Conservation (phyloP, 345 rosid genomes). For the Rhodamnia rubescens region DNA sequence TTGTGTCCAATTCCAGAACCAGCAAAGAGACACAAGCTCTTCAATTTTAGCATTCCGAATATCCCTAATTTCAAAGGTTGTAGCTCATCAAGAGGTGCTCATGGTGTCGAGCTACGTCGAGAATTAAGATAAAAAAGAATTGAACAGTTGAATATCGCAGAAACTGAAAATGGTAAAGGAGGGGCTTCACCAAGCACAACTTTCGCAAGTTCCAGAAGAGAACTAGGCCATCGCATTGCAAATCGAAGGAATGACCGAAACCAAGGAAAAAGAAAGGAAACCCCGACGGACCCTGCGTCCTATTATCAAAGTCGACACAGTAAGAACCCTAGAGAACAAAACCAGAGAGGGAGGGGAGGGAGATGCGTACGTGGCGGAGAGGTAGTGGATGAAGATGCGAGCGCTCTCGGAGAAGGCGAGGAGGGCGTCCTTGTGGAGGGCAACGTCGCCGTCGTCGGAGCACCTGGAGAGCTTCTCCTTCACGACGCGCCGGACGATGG, state of each 20-base stretch:
- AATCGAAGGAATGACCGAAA: background rate
- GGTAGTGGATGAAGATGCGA: conserved; percentile 67
- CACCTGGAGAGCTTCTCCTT: conserved; percentile 70
- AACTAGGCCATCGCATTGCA: background rate
- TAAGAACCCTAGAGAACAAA: conserved; percentile 4
- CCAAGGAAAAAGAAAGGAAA: background rate
- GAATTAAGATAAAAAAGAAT: background rate
- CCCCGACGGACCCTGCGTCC: background rate
- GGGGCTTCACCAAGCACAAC: background rate
- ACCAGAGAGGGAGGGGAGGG: background rate
- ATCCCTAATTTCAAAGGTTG: background rate
- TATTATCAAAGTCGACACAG: background rate
- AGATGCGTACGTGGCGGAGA: conserved; percentile 49
- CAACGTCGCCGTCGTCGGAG: conserved; percentile 52
- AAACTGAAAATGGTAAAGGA: background rate
- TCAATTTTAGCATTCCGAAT: background rate
- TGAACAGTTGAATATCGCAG: background rate
- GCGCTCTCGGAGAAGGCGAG: conserved; percentile 63
- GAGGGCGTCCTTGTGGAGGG: conserved; percentile 50
- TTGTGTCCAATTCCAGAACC: background rate
- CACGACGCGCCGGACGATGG: conserved; percentile 84
- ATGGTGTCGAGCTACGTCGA: background rate
- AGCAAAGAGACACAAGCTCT: background rate
- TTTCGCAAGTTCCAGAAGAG: background rate
- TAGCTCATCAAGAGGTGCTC: background rate